Base-by-base conservation (phyloP, 2,329 filamentous ascomycete genomes). In the Microthyrium microscopicum region DNA sequence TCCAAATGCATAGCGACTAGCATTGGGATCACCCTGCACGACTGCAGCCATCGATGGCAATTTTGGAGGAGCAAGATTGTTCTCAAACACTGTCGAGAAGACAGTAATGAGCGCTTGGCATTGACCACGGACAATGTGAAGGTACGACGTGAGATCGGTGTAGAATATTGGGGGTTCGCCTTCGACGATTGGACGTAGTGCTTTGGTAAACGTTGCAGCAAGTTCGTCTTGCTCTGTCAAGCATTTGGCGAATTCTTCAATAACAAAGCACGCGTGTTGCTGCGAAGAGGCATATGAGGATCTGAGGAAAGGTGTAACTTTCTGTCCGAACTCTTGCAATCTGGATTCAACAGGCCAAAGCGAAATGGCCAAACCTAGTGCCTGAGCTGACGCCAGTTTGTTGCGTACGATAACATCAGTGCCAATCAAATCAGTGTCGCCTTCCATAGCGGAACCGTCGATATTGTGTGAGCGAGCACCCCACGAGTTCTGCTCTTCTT, bases 401-500 rank as follows among this genome's bases (percentile, higher is more conserved):
- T 85, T 93, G 40, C 87, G 74, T 31, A 95, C 73, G 53, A 98
- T 71, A 5, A 76, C 76, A 39, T 98, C 89, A 46, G 79, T 70
- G 20, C 89, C 85, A 18, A 98, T 85, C 26, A 98, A 65, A 49
- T 98, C 91, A 29, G 95, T 77, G 47, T 98, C 91, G 33, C 91
- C 89, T 50, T 87, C 81, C 62, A 98, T 84, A 77, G 98, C 94
- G 44, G 92, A 85, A 7, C 85, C 89, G 52, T 98, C 89, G 13
- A 98, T 83, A 52, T 98, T 93, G 54, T 98, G 89, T 5, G 48
- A 16, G 26, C 26, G 47, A 5, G 40, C 39, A n/a, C n/a, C n/a
- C 1, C 78, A 71, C n/a, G 78, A 68, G 4, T 68, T 57, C 2
- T 69, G 58, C 19, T 43, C 39, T 30, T 47, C 45, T 11, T 55